Base-by-base conservation (phyloP, 1,284 basidiomycete species). In the Apiotrichum gracile region DNA sequence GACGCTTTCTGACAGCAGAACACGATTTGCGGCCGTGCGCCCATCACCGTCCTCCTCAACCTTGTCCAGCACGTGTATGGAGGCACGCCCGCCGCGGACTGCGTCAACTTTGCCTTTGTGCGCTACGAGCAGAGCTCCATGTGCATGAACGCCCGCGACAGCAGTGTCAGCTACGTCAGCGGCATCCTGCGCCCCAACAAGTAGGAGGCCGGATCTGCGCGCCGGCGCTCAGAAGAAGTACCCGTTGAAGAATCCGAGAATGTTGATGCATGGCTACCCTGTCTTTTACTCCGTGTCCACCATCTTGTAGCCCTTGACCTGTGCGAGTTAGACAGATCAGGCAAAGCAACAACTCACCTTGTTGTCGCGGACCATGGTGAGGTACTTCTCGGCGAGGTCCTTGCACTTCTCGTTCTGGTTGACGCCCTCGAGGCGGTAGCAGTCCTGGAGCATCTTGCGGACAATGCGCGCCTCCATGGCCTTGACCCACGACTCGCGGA, bases 1-100 rank as follows among this genome's bases (percentile, higher is more conserved):
- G n/a, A n/a, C n/a, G n/a, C n/a, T n/a, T n/a, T n/a, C n/a, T n/a
- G n/a, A n/a, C n/a, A n/a, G 4, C 25, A 86, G 78, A 99, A 99
- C 75, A 98, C 96, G 0, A 94, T 99, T 40, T 99, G 96, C 65
- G 94, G 96, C 0, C 79, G 92, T 47, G 91, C 97, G 68, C 92
- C 96, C 1, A 97, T 99, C 57, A 89, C 91, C 0, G 87, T 97
- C 0, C 78, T 99, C 5, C 78, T 98, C 5, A 86, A 85, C 5
- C 85, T 91, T 3, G 71, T 97, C 34, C 68, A 82, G 2, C 74
- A 76, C 6, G 68, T 93, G 26, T 83, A 89, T 68, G 75, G 75
- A 45, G 75, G 78, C 37, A 72, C 77, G 48, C 63, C 67, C 5
- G 54, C 9, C 5, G 54, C 57, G n/a, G 54, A 55, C 33, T 19